Base-by-base conservation (phyloP, 352 stramenopile species). In the Phytophthora citrophthora region DNA sequence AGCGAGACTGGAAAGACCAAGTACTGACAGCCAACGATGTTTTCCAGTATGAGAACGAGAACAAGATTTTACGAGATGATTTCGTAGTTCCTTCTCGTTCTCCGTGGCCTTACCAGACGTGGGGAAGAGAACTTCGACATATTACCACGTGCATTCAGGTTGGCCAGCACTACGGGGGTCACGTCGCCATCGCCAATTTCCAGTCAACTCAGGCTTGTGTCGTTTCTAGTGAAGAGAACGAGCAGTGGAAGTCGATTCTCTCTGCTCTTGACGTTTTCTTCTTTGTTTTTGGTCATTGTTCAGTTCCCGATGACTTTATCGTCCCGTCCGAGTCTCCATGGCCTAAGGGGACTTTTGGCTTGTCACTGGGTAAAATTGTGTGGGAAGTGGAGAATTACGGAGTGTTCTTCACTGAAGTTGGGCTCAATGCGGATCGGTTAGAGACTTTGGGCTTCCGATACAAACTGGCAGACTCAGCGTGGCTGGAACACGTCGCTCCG, bases 401-500 rank as follows among this genome's bases (percentile, higher is more conserved):
- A 16, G 8, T 16, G 13, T 72, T 64, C 26, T 72, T 76, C 31
- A n/a, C 54, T 8, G 50, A 76, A 8, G 32, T 72, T 49, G 68
- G 62, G 2, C 52, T 68, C 4, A 62, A 76, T 45, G 68, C 68
- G 6, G 63, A 76, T 49, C 56, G 52, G 10, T 34, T 76, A 15
- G 68, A 69, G n/a, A 58, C 52, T 5, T 72, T 76, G 10, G 68
- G 68, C 29, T 76, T 76, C 34, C 38, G 56, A 41, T 72, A 72
- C 53, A 63, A 72, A 32, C 31, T 76, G 20, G 38, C 40, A 48
- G 63, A 76, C 26, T 36, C 31, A 8, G 46, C 63, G 18, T 76
- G 63, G 62, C 20, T 51, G 9, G 15, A 65, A 34, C 49, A 61
- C 24, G 32, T 76, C 4, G 18, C 43, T 12, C 63, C 68, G 2